A percentile compares a stretch with the other conserved stretches of the same genome.
These are phyloP conservation scores for Cyanodermella asteris DNA, from an alignment of 2,329 filamentous ascomycete genomes.

Conservation along the genomic window DNA sequence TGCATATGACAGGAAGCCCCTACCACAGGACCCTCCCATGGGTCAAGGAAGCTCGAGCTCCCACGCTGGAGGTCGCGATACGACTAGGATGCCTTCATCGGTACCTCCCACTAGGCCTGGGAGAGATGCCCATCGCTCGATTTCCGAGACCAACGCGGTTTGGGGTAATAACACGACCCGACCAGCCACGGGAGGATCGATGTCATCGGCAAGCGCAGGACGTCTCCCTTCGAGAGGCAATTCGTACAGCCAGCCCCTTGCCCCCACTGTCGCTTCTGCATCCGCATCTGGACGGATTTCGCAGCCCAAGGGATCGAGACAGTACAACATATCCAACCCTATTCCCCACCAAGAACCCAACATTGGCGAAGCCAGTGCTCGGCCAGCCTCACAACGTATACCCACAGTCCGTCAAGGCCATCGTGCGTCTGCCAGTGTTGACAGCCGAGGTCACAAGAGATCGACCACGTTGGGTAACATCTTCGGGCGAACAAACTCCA, in stretches of 20 bases:
- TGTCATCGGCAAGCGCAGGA: conserved; percentile 39
- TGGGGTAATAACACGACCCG: conserved; percentile 30
- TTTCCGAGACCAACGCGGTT: conserved; percentile 35
- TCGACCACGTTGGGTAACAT: conserved; percentile 63
- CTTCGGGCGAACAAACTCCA: conserved; percentile 61
- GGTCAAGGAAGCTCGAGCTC: conserved; percentile 6
- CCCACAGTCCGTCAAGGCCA: conserved; percentile 33
- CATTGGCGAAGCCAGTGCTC: conserved; percentile 26
- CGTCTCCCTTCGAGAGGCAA: conserved; percentile 46
- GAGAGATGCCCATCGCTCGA: conserved; percentile 29
- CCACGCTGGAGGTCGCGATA: conserved; percentile 2
- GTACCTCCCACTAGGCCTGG: conserved; percentile 24
- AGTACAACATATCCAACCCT: conserved; percentile 50
- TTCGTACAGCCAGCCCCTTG: conserved; percentile 71
- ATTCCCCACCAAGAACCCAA: conserved; percentile 34
- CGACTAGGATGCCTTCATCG: conserved; percentile 11
- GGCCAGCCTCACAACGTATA: conserved; percentile 36
- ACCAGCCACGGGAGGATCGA: conserved; percentile 63
- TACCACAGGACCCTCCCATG: conserved; percentile 35
- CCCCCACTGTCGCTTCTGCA: conserved; percentile 67
- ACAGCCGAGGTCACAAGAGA: conserved; percentile 48
- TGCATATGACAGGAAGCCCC: conserved; percentile 23
- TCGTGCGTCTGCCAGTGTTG: too few species aligned
- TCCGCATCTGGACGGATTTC: conserved; percentile 80
- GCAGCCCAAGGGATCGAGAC: conserved; percentile 46